These are phyloP conservation scores for Geotrichum restrictum DNA, from an alignment of 1,139 yeast species.

Conservation along the genomic window DNA sequence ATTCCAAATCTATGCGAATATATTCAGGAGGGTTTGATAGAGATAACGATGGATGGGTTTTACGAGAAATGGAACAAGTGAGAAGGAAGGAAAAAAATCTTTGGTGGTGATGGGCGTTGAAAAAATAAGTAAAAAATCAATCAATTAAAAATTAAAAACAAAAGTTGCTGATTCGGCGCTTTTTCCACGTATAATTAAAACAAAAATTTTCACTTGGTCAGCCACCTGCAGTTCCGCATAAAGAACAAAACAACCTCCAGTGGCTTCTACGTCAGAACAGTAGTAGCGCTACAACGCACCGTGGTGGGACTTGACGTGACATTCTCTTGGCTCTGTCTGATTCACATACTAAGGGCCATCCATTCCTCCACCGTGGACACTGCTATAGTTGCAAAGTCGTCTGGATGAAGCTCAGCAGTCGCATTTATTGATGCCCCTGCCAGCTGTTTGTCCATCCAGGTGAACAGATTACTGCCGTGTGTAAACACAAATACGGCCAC, in stretches of 20 bases:
- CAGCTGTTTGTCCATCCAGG: constrained; percentile 7
- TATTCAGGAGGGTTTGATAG: too few relatives aligned
- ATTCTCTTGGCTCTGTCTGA: not conserved
- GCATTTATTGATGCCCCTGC: not conserved
- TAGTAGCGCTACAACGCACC: not conserved
- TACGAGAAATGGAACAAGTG: not conserved
- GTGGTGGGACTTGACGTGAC: not conserved
- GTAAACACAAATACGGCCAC: constrained; percentile 15
- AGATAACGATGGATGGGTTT: not conserved
- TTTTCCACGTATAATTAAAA: constrained; percentile 12
- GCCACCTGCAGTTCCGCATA: not conserved
- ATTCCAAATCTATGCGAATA: not conserved
- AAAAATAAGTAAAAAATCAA: not conserved
- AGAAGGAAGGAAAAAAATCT: not conserved
- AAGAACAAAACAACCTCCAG: not conserved
- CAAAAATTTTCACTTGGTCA: not conserved
- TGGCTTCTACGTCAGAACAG: not conserved
- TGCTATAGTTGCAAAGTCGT: not conserved
- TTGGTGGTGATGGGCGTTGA: constrained; percentile 11
- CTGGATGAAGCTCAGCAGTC: not conserved
- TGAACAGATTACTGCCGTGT: constrained; percentile 7
- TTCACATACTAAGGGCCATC: constrained; percentile 6
- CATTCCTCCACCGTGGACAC: constrained; percentile 11
- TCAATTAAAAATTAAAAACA: too few relatives aligned
- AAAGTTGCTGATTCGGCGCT: constrained; percentile 11